Evolutionary conservation across 495 filamentous ascomycete species (phyloP).

Genomic region (Bacidia rubella): DNA sequence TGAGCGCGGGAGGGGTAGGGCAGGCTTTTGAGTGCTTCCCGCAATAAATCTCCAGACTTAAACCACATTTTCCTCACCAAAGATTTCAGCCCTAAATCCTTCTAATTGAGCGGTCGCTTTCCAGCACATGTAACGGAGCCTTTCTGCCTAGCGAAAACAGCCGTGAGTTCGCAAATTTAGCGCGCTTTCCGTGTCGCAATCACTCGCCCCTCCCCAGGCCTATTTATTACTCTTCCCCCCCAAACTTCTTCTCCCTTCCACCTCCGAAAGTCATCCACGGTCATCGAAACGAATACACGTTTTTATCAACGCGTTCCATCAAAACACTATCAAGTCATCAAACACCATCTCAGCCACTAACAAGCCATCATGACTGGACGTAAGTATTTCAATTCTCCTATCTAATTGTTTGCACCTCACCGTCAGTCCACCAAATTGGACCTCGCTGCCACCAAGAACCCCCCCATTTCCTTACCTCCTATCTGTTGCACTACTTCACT

Average conservation of each 20-base stretch:
- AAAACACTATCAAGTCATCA: conserved; percentile 4
- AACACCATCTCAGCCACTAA: conserved; percentile 1
- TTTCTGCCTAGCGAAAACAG: conserved; percentile 13
- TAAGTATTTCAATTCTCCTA: conserved; percentile 41
- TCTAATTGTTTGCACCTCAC: background rate
- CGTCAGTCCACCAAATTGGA: background rate
- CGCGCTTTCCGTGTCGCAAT: conserved; percentile 17
- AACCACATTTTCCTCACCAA: conserved; percentile 1
- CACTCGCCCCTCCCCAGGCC: conserved; percentile 16
- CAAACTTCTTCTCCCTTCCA: conserved; percentile 12
- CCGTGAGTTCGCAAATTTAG: conserved; percentile 15
- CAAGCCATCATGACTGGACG: conserved; percentile 81
- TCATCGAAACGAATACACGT: conserved; percentile 12
- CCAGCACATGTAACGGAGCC: conserved; percentile 7
- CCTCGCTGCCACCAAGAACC: conserved; percentile 8
- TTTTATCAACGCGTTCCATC: conserved; percentile 24
- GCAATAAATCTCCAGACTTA: no score
- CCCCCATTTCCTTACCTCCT: background rate
- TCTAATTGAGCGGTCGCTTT: conserved; percentile 13
- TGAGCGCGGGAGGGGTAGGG: no score
- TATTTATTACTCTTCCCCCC: conserved; percentile 19
- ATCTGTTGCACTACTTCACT: background rate
- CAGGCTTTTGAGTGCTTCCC: no score
- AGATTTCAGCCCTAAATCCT: conserved; percentile 10
- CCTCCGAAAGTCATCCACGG: conserved; percentile 12